Evolutionary conservation across 108 stramenopile genomes (phyloP), one percentile per base, ranked within the genome.

Genomic region (Pelagomonas calceolata): DNA sequence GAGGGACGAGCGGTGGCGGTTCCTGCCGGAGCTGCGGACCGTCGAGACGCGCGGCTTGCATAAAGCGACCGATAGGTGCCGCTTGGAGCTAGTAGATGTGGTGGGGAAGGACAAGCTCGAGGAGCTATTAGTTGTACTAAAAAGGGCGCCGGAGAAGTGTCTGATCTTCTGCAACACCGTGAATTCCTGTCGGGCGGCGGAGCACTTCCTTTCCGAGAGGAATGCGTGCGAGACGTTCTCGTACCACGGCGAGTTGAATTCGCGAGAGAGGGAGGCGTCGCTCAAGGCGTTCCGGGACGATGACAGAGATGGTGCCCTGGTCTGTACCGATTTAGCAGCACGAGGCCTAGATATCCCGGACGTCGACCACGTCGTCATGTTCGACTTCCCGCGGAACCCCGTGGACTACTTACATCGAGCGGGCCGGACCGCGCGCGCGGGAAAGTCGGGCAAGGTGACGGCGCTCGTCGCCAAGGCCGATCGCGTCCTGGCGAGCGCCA

Each of bases 111-210:
- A 97, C 75, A 97, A 97, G 75, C 73, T 94, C 26, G 34, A 30
- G 60, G 74, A 69, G 71, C 30, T 78, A 9, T n/a, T 10, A 10
- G 9, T 5, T 30, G 4, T 29, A 9, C 7, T 32, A 68, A 12
- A 30, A 32, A 63, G 34, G 30, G 44, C 32, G 32, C 32, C 66
- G 32, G 68, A 82, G 21, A 73, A 83, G 39, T 90, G 92, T 34
- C 78, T 96, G 68, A 82, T 98, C 31, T 98, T 98, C 80, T 98
- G 97, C 84, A 92, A 92, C 78, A 94, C 91, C 31, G 87, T 92
- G 31, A 67, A 80, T 35, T 83, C 85, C 31, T 84, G 86, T 66
- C 83, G 86, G 18, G 88, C 91, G 0, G 88, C 77, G 9, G 91
- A 89, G 71, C 86, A 90, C 82, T 88, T 86, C 0, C 73, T 92